Evolutionary conservation across 2,329 filamentous ascomycete species (phyloP).

Genomic region (Pyrenophora seminiperda): DNA sequence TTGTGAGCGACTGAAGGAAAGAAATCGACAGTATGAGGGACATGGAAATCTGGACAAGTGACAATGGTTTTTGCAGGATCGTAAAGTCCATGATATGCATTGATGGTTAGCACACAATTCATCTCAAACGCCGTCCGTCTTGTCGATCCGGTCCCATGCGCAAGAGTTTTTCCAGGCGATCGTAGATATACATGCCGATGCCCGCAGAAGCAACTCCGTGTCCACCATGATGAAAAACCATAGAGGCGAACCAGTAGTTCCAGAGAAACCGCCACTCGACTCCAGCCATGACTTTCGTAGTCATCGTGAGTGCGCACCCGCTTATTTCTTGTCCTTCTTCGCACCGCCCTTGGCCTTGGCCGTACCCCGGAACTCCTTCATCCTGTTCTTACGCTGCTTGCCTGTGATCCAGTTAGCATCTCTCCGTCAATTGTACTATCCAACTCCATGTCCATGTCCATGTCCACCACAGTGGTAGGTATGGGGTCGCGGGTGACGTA

Average conservation of each 20-base stretch:
- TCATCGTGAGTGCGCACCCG: slow-evolving; percentile 38
- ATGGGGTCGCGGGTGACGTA: slow-evolving; percentile 62
- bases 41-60: slow-evolving; percentile 1
- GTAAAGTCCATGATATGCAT: slow-evolving; percentile 50
- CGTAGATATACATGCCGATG: slow-evolving; percentile 48
- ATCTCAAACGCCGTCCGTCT: slow-evolving; percentile 50
- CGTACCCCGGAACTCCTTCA: slow-evolving; percentile 97
- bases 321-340: slow-evolving; percentile 80
- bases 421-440: slow-evolving; percentile 14
- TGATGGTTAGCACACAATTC: slow-evolving; percentile 47
- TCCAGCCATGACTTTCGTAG: slow-evolving; percentile 38
- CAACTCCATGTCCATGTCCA: slow-evolving; percentile 14
- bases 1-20: too few species aligned
- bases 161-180: slow-evolving; percentile 48
- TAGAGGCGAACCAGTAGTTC: slow-evolving; percentile 34
- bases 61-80: slow-evolving; percentile 23
- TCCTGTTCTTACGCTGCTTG: slow-evolving; percentile 99
- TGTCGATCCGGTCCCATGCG: slow-evolving; percentile 43
- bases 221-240: slow-evolving; percentile 42
- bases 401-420: slow-evolving; percentile 63
- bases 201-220: slow-evolving; percentile 43
- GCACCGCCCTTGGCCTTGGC: slow-evolving; percentile 97
- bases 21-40: too few species aligned
- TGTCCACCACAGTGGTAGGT: slow-evolving; percentile 10
- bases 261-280: slow-evolving; percentile 42